Evolutionary conservation across 495 filamentous ascomycete species (phyloP), one percentile per base, ranked within the genome.

Genomic region (Penicillium pancosmium): DNA sequence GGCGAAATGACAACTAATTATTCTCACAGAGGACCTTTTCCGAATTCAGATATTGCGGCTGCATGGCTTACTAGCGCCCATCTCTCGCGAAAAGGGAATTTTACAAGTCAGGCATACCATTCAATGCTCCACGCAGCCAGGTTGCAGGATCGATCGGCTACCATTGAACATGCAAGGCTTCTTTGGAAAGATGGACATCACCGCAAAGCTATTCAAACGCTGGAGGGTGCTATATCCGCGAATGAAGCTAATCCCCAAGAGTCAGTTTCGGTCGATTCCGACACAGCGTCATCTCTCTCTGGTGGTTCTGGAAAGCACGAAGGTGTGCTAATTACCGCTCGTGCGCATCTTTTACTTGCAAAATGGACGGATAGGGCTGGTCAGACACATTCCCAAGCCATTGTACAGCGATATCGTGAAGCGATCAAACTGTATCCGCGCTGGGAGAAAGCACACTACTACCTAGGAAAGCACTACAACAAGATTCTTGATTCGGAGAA

Each of bases 381-480:
- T 13, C 92, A 97, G 68, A 96, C 91, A 2, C 88, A 92, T 68
- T 88, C 90, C 16, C 80, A 83, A 35, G 84, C 86, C 5, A 84
- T 97, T 55, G 86, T 90, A 27, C 80, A 85, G 16, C 85, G 91
- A 69, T 98, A 96, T 69, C 86, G 88, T 41, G 79, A 87, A 57
- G 93, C 92, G 8, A 78, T 80, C 41, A 78, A 76, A 43, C 65
- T 78, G n/a, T 71, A 80, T 50, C 69, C 68, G 27, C 75, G 85
- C 59, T 99, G 93, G 92, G 95, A 99, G 65, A 97, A 96, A 74
- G 93, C 90, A 1, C 91, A 97, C 70, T 98, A 97, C 71, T 96
- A 97, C 73, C 82, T 99, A 16, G 94, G 94, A 12, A 93, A 93
- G 56, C 91, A 98, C 73, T 99, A 98, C 80, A 96, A 97, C 69